Base-by-base conservation (phyloP, 2,329 filamentous ascomycete genomes). In the Alternaria longipes region DNA sequence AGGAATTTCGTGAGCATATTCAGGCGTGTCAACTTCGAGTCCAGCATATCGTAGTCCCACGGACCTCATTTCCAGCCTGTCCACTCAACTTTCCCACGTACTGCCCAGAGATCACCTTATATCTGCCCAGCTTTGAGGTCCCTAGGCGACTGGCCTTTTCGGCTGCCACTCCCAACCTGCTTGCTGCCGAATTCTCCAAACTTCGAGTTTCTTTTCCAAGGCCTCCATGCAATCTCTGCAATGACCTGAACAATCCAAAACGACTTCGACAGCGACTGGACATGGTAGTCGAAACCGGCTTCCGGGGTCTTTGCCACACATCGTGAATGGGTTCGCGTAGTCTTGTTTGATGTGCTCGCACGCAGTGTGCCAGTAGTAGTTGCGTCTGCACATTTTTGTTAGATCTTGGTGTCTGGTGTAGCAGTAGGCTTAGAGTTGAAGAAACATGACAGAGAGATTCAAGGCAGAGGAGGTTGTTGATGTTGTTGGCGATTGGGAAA, bases 381-480 rank as follows among this genome's bases (percentile, higher is more conserved):
- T 52, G 36, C 50, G 50, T 28, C 36, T 52, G 34, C 50, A 52
- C 50, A 52, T 52, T 4, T 4, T 41, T 52, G 50, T 52, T 38
- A 41, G 36, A 30, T 28, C 18, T 18, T 52, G n/a, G 9, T 4
- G 34, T 20, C 28, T 26, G n/a, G 16, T 41, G 50, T 28, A 20
- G 22, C 30, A 28, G 12, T 28, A 30, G 22, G 36, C 16, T 38
- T 41, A 8, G 2, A 18, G 24, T 22, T 52, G 40, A 24, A 22
- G 22, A 28, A 20, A 20, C 34, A 9, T 45, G 20, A 26, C 30
- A 36, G 42, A 14, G 30, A 36, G 20, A n/a, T 11, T 28, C 16
- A 20, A 18, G 12, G 9, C 41, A 26, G 41, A 36, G 52, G 30
- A 34, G 22, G 41, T 45, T 45, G 26, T 32, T 26, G n/a, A 5